phyloP scores from a whole-genome alignment of 2,329 filamentous ascomycete species.

The Aspergillus sp. region DNA sequence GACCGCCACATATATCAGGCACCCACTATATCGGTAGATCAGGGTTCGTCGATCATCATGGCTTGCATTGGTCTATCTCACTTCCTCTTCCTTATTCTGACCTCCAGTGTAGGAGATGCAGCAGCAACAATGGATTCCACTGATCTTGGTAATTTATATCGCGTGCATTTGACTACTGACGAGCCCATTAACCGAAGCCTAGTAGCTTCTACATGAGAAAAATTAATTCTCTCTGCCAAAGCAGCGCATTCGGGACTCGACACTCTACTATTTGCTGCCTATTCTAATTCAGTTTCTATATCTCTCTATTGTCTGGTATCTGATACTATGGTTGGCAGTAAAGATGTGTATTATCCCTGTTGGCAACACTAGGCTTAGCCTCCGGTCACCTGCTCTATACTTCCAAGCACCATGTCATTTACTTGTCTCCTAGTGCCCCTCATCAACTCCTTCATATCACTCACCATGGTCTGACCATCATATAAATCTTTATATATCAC shows the following conservation, averaged over 20 bases:
- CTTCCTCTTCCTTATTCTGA: neutral
- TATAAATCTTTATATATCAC: neutral
- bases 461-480: neutral
- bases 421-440: neutral
- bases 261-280: neutral
- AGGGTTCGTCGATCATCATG: neutral
- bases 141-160: no score
- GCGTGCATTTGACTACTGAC: neutral
- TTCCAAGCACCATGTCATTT: neutral
- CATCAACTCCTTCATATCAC: neutral
- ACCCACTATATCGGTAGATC: neutral
- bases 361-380: neutral
- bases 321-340: no score
- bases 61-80: neutral
- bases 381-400: conserved; percentile 8
- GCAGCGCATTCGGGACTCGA: neutral
- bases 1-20: neutral
- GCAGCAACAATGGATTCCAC: neutral
- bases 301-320: no score
- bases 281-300: no score
- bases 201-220: neutral
- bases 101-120: neutral
- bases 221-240: neutral
- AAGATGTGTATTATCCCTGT: neutral
- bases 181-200: no score